Conservation (phyloP, 2,329 filamentous ascomycete genomes). For the Monosporascus sp. region DNA sequence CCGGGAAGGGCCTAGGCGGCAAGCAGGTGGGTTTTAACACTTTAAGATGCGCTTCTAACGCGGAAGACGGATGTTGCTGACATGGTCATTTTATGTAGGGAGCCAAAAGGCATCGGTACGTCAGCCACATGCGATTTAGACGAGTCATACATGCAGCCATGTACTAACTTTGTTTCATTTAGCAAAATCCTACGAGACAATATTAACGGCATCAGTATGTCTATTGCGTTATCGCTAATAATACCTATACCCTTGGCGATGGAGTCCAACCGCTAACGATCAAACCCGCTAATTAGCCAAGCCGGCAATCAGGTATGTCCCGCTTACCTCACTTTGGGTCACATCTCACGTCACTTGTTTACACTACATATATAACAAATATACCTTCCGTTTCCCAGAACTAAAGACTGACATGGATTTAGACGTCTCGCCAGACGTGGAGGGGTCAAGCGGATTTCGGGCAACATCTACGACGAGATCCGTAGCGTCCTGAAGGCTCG, state of each 20-base stretch:
- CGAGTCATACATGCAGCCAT: not conserved
- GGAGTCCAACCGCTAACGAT: conserved; percentile 9
- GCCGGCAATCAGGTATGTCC: conserved; percentile 45
- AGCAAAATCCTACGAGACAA: conserved; percentile 30
- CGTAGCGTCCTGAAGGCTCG: conserved; percentile 46
- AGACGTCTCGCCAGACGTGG: conserved; percentile 70
- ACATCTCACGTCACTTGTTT: conserved; percentile 1
- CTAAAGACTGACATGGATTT: conserved; percentile 5
- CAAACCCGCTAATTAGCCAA: conserved; percentile 37
- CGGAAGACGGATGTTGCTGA: not conserved
- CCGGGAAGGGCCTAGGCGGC: not conserved
- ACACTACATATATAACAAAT: not conserved
- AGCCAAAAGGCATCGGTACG: conserved; percentile 1
- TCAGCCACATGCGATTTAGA: not conserved
- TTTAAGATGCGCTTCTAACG: not conserved
- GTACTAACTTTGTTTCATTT: not conserved
- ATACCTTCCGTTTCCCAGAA: conserved; percentile 2
- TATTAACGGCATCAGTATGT: conserved; percentile 28
- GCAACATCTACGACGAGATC: conserved; percentile 57
- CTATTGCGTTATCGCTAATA: not conserved
- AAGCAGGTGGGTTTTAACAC: not conserved
- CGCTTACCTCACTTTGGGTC: not conserved
- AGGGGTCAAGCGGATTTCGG: conserved; percentile 70
- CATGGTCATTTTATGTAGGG: not conserved
- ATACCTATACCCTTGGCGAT: not conserved